These are phyloP conservation scores for Hypoxylon lenormandii DNA, from an alignment of 495 filamentous ascomycete species.

Conservation along the genomic window DNA sequence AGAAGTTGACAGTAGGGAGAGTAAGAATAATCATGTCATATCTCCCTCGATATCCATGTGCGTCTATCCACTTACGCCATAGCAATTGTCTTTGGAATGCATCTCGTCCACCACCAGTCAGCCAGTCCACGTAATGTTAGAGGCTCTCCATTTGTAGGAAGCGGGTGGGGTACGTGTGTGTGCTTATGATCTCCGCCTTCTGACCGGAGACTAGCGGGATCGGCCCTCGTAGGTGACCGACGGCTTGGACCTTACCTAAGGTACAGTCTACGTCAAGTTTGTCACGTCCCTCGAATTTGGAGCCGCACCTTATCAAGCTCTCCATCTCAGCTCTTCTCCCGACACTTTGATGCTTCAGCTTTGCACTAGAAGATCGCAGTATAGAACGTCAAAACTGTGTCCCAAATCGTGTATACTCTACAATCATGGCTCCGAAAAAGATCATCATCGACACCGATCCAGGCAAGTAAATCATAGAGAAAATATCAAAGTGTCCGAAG, in stretches of 20 bases:
- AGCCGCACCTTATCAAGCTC: conserved; percentile 16
- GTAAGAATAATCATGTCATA: no score
- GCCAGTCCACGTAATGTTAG: no score
- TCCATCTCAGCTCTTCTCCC: background rate
- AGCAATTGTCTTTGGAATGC: no score
- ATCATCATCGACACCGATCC: conserved; percentile 97
- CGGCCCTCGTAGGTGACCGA: conserved; percentile 46
- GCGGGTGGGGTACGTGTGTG: no score
- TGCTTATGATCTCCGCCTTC: conserved; percentile 22
- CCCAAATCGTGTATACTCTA: background rate
- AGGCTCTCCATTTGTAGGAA: no score
- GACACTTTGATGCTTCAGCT: background rate
- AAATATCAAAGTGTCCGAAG: background rate
- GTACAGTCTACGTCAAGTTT: background rate
- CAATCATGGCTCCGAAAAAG: conserved; percentile 70
- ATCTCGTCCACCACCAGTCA: no score
- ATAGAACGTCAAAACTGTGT: background rate
- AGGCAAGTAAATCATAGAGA: conserved; percentile 55
- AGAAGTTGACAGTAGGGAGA: no score
- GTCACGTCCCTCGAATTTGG: background rate
- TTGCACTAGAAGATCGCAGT: background rate
- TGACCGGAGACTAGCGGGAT: conserved; percentile 36
- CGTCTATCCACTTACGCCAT: no score
- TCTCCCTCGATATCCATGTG: no score
- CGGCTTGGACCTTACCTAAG: conserved; percentile 26